Percentiles rank a stretch among this genome's conserved stretches.
Conservation (phyloP, 768 basidiomycete species). For the Auricularia sp. region DNA sequence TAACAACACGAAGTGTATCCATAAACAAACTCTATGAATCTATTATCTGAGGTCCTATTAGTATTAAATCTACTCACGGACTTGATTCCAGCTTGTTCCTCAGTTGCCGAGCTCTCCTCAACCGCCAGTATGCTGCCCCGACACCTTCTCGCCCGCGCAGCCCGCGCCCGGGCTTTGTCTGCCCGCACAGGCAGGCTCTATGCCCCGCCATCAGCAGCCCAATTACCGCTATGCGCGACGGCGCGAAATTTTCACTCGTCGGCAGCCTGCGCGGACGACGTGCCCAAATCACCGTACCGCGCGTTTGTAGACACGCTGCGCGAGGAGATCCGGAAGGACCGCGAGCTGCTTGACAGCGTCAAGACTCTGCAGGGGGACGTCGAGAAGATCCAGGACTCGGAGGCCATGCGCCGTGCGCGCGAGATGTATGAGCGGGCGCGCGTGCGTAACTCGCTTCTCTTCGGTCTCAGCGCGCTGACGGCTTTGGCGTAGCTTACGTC, state of each 20-base stretch:
- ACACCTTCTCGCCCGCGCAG: conserved; percentile 26
- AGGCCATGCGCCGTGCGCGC: conserved; percentile 85
- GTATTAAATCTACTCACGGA: no score
- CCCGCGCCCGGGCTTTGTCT: conserved; percentile 9
- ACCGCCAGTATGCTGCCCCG: conserved; percentile 33
- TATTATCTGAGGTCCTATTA: no score
- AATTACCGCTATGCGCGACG: conserved; percentile 24
- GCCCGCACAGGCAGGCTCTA: conserved; percentile 7
- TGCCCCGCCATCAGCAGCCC: conserved; percentile 28
- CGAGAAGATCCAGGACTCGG: conserved; percentile 92
- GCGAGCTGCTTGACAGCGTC: conserved; percentile 92
- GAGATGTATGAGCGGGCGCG: conserved; percentile 91
- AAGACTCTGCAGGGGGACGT: conserved; percentile 97
- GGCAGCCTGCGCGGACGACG: conserved; percentile 46
- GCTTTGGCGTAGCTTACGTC: conserved; percentile 58
- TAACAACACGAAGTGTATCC: no score
- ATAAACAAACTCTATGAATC: no score
- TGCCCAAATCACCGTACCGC: conserved; percentile 86
- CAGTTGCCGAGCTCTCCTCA: no score
- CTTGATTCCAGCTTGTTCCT: no score
- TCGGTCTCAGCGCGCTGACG: neutral
- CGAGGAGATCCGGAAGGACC: conserved; percentile 87
- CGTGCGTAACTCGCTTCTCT: conserved; percentile 37
- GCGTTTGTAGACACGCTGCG: conserved; percentile 91
- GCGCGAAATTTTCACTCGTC: conserved; percentile 33